Conservation (phyloP, 2,329 filamentous ascomycete species). For the Fusarium austroafricanum region DNA sequence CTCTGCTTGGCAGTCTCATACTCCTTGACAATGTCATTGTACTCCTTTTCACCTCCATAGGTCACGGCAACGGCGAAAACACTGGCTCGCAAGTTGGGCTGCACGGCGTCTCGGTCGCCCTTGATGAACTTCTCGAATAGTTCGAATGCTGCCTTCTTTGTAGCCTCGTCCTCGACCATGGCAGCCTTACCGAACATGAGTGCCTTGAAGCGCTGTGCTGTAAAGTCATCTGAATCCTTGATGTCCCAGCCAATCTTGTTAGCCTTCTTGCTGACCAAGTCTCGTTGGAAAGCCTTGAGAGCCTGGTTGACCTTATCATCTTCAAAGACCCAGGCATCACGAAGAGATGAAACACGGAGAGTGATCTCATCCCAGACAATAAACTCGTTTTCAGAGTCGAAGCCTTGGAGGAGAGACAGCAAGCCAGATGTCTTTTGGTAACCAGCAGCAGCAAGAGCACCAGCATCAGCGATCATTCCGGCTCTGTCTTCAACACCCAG, state of each 20-base stretch:
- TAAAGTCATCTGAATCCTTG: constrained; percentile 84
- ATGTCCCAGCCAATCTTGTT: constrained; percentile 92
- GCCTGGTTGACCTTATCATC: constrained; percentile 78
- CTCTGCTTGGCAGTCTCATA: constrained; percentile 67
- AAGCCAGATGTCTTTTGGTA: constrained; percentile 95
- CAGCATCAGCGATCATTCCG: constrained; percentile 94
- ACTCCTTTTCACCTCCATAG: constrained; percentile 76
- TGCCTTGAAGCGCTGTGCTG: constrained; percentile 94
- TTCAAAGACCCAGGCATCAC: constrained; percentile 84
- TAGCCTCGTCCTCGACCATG: constrained; percentile 79
- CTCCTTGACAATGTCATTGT: constrained; percentile 46
- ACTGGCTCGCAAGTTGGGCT: constrained; percentile 89
- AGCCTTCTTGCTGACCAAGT: constrained; percentile 81
- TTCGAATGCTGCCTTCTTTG: constrained; percentile 84
- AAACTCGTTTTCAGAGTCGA: constrained; percentile 85
- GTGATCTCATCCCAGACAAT: constrained; percentile 96
- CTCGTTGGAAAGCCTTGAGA: constrained; percentile 84
- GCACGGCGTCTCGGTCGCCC: constrained; percentile 84
- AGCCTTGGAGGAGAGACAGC: constrained; percentile 84
- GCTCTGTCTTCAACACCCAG: constrained; percentile 90
- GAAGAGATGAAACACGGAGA: constrained; percentile 79
- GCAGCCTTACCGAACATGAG: constrained; percentile 89
- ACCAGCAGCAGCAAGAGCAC: constrained; percentile 87
- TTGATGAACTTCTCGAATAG: constrained; percentile 89
- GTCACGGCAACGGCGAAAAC: constrained; percentile 88